phyloP scores from a whole-genome alignment of 2,329 filamentous ascomycete species.

The Ceratocystiopsis sp. region DNA sequence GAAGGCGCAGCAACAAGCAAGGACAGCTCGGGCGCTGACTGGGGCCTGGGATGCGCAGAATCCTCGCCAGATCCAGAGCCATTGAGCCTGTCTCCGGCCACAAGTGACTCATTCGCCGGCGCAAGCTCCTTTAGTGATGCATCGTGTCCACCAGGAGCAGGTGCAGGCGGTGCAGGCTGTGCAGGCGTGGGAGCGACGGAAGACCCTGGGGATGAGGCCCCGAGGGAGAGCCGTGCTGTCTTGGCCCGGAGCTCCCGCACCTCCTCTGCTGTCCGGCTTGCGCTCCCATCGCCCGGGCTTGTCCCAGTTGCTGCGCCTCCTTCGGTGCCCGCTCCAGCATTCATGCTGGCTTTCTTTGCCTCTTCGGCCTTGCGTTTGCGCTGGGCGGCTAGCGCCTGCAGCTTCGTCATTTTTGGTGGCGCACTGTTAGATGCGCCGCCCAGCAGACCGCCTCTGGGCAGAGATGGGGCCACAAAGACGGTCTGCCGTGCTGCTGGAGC shows the following conservation, averaged over 20 bases:
- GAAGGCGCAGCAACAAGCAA: constrained; percentile 24
- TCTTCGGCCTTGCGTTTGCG: constrained; percentile 68
- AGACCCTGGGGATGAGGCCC: too few species aligned
- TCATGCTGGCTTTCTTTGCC: constrained; percentile 23
- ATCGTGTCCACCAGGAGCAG: too few species aligned
- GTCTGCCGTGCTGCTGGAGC: constrained; percentile 49
- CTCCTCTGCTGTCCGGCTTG: background rate
- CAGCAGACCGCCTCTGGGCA: constrained; percentile 48
- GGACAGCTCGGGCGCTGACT: too few species aligned
- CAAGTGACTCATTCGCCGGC: too few species aligned
- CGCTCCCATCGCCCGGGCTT: too few species aligned
- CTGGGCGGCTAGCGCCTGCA: constrained; percentile 76
- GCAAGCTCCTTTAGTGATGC: too few species aligned
- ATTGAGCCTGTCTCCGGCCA: too few species aligned
- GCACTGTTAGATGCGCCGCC: constrained; percentile 46
- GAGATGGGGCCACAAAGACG: constrained; percentile 40
- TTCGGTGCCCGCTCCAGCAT: constrained; percentile 4
- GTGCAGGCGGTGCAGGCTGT: background rate
- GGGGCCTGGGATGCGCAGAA: too few species aligned
- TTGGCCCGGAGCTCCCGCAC: constrained; percentile 14
- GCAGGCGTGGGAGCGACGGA: too few species aligned
- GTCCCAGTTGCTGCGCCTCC: too few species aligned
- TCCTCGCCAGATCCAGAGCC: background rate
- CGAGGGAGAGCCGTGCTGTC: constrained; percentile 5
- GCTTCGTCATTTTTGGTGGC: constrained; percentile 64